These are phyloP conservation scores for Hypocrella siamensis DNA, from an alignment of 2,329 filamentous ascomycete species.

Conservation along the genomic window DNA sequence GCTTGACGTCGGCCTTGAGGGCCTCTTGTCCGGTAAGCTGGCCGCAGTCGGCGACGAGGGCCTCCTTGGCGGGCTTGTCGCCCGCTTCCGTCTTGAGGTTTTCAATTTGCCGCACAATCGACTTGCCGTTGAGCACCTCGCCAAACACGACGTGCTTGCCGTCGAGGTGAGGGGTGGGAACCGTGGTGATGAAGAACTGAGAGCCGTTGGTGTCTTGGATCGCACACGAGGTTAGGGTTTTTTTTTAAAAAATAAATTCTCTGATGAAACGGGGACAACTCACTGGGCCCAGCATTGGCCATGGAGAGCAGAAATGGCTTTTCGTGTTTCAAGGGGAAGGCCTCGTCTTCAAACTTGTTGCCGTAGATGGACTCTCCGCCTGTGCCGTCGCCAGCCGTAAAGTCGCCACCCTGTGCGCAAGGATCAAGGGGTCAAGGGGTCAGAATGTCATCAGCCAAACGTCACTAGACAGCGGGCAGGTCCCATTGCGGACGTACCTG, in stretches of 20 bases:
- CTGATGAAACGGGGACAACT: too few relatives aligned
- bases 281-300: constrained; percentile 91
- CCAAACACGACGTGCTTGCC: constrained; percentile 97
- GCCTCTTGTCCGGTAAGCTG: constrained; percentile 63
- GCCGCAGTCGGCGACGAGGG: constrained; percentile 68
- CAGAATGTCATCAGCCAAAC: not conserved
- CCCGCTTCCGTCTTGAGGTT: constrained; percentile 56
- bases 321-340: constrained; percentile 83
- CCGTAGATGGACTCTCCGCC: constrained; percentile 96
- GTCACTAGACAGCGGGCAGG: too few relatives aligned
- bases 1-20: constrained; percentile 48
- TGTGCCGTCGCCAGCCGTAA: constrained; percentile 86
- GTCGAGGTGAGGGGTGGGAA: constrained; percentile 86
- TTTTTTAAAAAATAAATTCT: too few relatives aligned
- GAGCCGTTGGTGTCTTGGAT: constrained; percentile 73
- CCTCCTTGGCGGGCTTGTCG: constrained; percentile 66
- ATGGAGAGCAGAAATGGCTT: constrained; percentile 89
- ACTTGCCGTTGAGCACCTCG: constrained; percentile 85
- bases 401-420: constrained; percentile 92
- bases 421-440: too few relatives aligned
- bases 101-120: constrained; percentile 77
- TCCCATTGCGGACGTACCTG: constrained; percentile 14
- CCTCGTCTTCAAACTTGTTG: constrained; percentile 94
- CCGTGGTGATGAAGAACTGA: constrained; percentile 96
- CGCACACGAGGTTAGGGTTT: too few relatives aligned